A percentile compares a stretch with the other conserved stretches of the same genome.
Conservation (phyloP, 1,284 basidiomycete species). For the Lignosus rhinocerotis region DNA sequence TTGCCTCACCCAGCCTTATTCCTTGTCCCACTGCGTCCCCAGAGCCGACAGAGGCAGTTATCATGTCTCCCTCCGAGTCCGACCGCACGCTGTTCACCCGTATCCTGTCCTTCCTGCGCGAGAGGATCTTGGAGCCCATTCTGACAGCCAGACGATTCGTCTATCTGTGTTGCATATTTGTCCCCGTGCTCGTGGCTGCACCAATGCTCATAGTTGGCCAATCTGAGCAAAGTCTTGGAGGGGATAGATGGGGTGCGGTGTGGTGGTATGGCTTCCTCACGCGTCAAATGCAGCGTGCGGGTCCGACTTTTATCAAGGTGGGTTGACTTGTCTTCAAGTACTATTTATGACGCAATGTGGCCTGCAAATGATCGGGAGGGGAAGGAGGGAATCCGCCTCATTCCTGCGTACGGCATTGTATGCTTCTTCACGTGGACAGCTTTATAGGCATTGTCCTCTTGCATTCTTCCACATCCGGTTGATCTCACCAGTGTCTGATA, state of each 20-base stretch:
- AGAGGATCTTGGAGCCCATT: constrained; percentile 82
- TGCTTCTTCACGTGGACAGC: background rate
- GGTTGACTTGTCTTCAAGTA: constrained; percentile 15
- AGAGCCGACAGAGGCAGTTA: constrained; percentile 29
- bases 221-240: constrained; percentile 51
- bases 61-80: constrained; percentile 65
- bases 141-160: constrained; percentile 85
- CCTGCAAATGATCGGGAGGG: background rate
- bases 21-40: constrained; percentile 46
- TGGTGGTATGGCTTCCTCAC: constrained; percentile 97
- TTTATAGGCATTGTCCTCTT: background rate
- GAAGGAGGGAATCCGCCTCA: no score
- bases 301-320: constrained; percentile 97
- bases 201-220: constrained; percentile 87
- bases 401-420: no score
- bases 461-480: background rate
- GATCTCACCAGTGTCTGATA: constrained; percentile 30
- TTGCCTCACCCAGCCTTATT: constrained; percentile 63
- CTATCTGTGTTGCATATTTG: constrained; percentile 81
- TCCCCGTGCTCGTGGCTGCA: constrained; percentile 82
- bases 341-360: background rate
- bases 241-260: constrained; percentile 82
- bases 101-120: constrained; percentile 47
- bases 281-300: constrained; percentile 89
- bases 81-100: constrained; percentile 47